Percentiles rank a stretch among this genome's conserved stretches.
These are phyloP conservation scores for Vigna nakashimae DNA, from an alignment of 306 rosid species.

Conservation along the genomic window DNA sequence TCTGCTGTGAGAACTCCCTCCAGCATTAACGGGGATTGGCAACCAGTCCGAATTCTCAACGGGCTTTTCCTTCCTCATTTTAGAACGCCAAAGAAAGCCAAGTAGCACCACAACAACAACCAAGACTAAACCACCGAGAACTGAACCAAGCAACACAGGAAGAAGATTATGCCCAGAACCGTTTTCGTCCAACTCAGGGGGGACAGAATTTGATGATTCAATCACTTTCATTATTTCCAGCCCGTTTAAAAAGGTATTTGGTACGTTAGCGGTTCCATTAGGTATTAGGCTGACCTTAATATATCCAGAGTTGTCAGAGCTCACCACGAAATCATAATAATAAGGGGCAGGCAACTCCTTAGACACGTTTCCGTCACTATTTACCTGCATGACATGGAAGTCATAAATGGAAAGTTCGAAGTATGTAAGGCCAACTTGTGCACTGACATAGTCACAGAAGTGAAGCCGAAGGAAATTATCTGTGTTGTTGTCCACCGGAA, in stretches of 20 bases:
- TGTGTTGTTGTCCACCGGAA: conserved; percentile 43
- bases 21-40: conserved; percentile 26
- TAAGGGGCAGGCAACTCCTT: neutral
- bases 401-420: conserved; percentile 39
- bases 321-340: conserved; percentile 50
- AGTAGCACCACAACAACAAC: neutral
- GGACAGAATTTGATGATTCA: neutral
- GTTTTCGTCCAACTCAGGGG: fast-evolving
- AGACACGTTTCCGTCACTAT: fast-evolving
- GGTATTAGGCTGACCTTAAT: conserved; percentile 24
- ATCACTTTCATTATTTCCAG: conserved; percentile 55
- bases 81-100: conserved; percentile 36
- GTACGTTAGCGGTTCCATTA: fast-evolving
- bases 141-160: conserved; percentile 39
- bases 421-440: fast-evolving
- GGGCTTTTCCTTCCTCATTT: conserved; percentile 31
- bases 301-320: conserved; percentile 40
- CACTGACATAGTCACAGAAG: conserved; percentile 35
- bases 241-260: conserved; percentile 44
- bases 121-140: conserved; percentile 38
- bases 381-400: fast-evolving
- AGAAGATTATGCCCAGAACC: neutral
- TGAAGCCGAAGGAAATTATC: conserved; percentile 49
- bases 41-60: conserved; percentile 35
- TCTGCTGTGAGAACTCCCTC: conserved; percentile 50